Percentiles rank a stretch among this genome's conserved stretches.
Evolutionary conservation across 139 green algal species (phyloP).

Genomic region (Micractinium sp.): DNA sequence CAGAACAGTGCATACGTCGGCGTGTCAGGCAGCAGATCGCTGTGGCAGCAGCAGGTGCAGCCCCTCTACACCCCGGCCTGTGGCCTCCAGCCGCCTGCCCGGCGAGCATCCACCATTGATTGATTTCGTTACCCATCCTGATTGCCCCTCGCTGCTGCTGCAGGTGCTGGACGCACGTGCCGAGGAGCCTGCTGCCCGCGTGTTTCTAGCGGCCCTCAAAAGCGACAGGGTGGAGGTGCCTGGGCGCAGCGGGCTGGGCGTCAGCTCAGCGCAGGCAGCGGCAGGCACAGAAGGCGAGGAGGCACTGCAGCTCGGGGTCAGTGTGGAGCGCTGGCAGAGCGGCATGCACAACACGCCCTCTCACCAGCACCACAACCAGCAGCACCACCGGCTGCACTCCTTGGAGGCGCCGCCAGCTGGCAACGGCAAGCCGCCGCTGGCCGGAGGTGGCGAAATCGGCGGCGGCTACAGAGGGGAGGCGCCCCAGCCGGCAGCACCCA

Average conservation of each 20-base stretch:
- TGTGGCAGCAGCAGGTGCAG: not conserved
- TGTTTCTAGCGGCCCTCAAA: slow-evolving; percentile 5
- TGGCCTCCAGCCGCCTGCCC: not conserved
- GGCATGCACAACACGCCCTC: too few species aligned
- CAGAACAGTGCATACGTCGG: not conserved
- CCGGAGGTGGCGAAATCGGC: not conserved
- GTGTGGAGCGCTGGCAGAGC: slow-evolving; percentile 3
- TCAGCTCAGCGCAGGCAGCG: not conserved
- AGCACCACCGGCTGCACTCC: not conserved
- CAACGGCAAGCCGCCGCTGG: not conserved
- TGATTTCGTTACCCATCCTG: not conserved
- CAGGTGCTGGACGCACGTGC: not conserved
- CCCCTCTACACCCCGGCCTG: not conserved
- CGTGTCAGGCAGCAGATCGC: not conserved
- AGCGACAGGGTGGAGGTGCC: not conserved
- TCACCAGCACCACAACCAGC: not conserved
- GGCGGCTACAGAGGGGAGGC: not conserved
- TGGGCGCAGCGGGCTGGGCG: not conserved
- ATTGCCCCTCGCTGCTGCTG: not conserved
- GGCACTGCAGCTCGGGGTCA: not conserved
- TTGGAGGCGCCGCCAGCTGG: not conserved
- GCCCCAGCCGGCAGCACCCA: not conserved
- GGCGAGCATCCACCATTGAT: not conserved
- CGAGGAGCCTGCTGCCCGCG: not conserved
- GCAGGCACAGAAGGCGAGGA: not conserved